These are phyloP conservation scores for Coniferiporia sulphurascens DNA, from an alignment of 1,284 basidiomycete genomes.

Conservation along the genomic window DNA sequence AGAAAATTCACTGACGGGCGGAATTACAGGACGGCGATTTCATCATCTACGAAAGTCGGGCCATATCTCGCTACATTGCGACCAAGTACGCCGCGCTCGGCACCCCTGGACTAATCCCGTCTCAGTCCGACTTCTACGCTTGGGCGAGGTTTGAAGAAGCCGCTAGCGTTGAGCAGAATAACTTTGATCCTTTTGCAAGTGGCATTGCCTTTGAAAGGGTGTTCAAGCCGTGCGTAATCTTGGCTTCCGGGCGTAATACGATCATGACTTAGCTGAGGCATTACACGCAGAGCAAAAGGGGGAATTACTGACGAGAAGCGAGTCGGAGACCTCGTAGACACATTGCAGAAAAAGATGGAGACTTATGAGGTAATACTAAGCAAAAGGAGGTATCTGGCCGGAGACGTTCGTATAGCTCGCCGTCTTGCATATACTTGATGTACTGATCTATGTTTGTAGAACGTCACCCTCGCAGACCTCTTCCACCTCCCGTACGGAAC, in stretches of 20 bases:
- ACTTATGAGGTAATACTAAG: slow-evolving; percentile 28
- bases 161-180: slow-evolving; percentile 43
- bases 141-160: slow-evolving; percentile 47
- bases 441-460: neutral
- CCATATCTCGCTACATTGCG: slow-evolving; percentile 38
- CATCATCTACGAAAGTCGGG: slow-evolving; percentile 42
- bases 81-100: slow-evolving; percentile 31
- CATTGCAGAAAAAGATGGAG: slow-evolving; percentile 27
- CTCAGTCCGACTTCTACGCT: slow-evolving; percentile 33
- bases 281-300: slow-evolving; percentile 5
- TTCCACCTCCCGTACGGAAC: slow-evolving; percentile 19
- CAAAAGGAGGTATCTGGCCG: slow-evolving; percentile 28
- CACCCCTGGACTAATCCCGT: slow-evolving; percentile 17
- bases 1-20: neutral
- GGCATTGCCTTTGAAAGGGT: slow-evolving; percentile 41
- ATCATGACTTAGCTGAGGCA: neutral
- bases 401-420: slow-evolving; percentile 24
- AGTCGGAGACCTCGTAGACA: slow-evolving; percentile 27
- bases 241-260: neutral
- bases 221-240: slow-evolving; percentile 36
- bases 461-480: slow-evolving; percentile 14
- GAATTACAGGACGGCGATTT: slow-evolving; percentile 13
- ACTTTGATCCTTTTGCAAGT: slow-evolving; percentile 45
- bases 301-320: slow-evolving; percentile 26
- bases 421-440: neutral